phyloP scores from a whole-genome alignment of 768 basidiomycete genomes.

The Lanmaoa pseudosensibilis region DNA sequence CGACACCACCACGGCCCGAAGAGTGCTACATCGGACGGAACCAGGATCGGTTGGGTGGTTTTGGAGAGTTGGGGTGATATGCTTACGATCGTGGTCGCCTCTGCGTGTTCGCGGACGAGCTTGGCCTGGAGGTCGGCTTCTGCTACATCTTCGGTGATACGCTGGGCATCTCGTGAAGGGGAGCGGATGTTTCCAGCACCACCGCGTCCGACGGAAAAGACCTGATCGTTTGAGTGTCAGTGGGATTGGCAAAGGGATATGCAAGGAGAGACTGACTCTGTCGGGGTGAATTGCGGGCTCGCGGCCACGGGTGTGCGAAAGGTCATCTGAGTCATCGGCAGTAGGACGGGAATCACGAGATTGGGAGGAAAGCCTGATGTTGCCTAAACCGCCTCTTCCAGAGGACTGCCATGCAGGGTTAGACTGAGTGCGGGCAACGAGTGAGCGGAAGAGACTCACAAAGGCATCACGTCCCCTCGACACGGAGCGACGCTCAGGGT shows the following conservation, averaged over 20 bases:
- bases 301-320: constrained; percentile 56
- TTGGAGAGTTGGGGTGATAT: background rate
- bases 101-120: constrained; percentile 29
- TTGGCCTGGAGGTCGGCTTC: constrained; percentile 27
- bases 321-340: constrained; percentile 51
- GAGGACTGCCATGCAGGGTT: constrained; percentile 45
- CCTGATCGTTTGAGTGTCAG: background rate
- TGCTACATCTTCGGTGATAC: constrained; percentile 28
- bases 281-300: constrained; percentile 45
- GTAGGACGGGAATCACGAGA: constrained; percentile 47
- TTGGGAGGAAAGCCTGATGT: constrained; percentile 52
- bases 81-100: constrained; percentile 38
- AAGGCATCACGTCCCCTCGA: constrained; percentile 62
- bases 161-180: constrained; percentile 55
- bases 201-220: constrained; percentile 68
- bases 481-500: constrained; percentile 43
- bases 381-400: constrained; percentile 69
- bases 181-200: constrained; percentile 86
- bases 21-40: constrained; percentile 43
- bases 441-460: constrained; percentile 37
- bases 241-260: background rate
- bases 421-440: constrained; percentile 1
- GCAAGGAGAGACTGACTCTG: constrained; percentile 31
- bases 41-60: background rate
- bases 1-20: constrained; percentile 62